A percentile compares a stretch with the other conserved stretches of the same genome.
phyloP scores from a whole-genome alignment of 2,329 filamentous ascomycete species.

The Alternaria angustiovoidea region DNA sequence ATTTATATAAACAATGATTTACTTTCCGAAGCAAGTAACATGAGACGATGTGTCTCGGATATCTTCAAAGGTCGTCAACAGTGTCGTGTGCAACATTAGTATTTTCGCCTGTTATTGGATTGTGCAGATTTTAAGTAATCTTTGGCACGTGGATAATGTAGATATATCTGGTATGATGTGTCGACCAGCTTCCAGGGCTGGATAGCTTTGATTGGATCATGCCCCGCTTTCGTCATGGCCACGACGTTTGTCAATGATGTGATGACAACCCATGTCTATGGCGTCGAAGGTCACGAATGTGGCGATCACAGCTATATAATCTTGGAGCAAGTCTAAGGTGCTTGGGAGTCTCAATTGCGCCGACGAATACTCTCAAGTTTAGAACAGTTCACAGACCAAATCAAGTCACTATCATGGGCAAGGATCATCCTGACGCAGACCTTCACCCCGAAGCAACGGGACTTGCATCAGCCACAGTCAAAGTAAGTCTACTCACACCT shows the following conservation, averaged over 20 bases:
- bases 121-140: not conserved
- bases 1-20: not conserved
- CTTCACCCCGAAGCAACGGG: conserved; percentile 48
- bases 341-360: not conserved
- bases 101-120: not conserved
- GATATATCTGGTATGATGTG: not conserved
- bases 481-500: conserved; percentile 21
- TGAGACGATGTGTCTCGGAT: not conserved
- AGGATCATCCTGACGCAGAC: conserved; percentile 48
- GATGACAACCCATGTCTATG: conserved; percentile 12
- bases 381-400: not conserved
- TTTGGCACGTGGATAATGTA: not conserved
- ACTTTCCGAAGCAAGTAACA: not conserved
- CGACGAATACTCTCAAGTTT: no score
- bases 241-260: conserved; percentile 15
- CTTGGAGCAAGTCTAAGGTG: no score
- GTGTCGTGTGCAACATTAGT: not conserved
- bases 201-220: conserved; percentile 6
- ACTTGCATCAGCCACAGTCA: conserved; percentile 40
- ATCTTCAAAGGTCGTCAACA: no score
- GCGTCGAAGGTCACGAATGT: not conserved
- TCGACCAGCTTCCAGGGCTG: conserved; percentile 9
- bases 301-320: conserved; percentile 4
- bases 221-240: conserved; percentile 31
- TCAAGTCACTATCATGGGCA: conserved; percentile 32